A percentile compares a stretch with the other conserved stretches of the same genome.
These are phyloP conservation scores for Wallacemonas collosoma DNA, from an alignment of 208 protist species.

Conservation along the genomic window DNA sequence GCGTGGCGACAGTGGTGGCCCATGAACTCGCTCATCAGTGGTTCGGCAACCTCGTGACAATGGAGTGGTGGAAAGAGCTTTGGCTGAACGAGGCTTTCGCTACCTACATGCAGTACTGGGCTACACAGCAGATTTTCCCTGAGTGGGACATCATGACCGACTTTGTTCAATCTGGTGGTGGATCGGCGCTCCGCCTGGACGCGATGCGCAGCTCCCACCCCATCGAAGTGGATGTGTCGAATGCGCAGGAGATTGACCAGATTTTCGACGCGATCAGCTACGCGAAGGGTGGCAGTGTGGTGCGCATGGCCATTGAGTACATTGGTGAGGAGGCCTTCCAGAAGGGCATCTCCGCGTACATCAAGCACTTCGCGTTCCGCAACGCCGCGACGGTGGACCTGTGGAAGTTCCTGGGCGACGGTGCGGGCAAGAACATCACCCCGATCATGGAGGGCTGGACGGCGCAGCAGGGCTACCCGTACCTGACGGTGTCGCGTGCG, in stretches of 20 bases:
- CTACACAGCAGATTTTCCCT: slow-evolving; percentile 74
- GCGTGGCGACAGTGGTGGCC: slow-evolving; percentile 82
- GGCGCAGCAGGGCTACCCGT: slow-evolving; percentile 74
- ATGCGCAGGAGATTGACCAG: slow-evolving; percentile 89
- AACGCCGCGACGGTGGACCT: slow-evolving; percentile 87
- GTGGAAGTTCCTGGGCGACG: slow-evolving; percentile 77
- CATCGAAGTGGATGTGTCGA: slow-evolving; percentile 85
- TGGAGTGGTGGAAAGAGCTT: slow-evolving; percentile 97
- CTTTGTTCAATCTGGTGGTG: slow-evolving; percentile 72
- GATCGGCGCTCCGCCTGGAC: slow-evolving; percentile 79
- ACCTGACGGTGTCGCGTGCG: slow-evolving; percentile 34
- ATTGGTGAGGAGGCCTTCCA: slow-evolving; percentile 85
- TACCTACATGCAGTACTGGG: slow-evolving; percentile 86
- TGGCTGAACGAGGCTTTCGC: slow-evolving; percentile 98
- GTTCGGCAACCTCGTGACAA: slow-evolving; percentile 98
- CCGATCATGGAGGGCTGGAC: slow-evolving; percentile 74
- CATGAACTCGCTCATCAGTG: slow-evolving; percentile 97
- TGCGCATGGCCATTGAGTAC: slow-evolving; percentile 88
- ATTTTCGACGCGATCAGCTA: slow-evolving; percentile 95
- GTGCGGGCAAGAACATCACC: slow-evolving; percentile 53
- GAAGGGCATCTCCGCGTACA: slow-evolving; percentile 70
- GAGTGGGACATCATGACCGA: slow-evolving; percentile 79
- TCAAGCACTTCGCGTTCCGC: slow-evolving; percentile 69
- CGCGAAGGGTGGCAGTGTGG: slow-evolving; percentile 80
- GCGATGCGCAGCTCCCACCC: slow-evolving; percentile 83